Evolutionary conservation across 148 eudicot species (phyloP), one percentile per base, ranked within the genome.

Genomic region (Bassia scoparia): DNA sequence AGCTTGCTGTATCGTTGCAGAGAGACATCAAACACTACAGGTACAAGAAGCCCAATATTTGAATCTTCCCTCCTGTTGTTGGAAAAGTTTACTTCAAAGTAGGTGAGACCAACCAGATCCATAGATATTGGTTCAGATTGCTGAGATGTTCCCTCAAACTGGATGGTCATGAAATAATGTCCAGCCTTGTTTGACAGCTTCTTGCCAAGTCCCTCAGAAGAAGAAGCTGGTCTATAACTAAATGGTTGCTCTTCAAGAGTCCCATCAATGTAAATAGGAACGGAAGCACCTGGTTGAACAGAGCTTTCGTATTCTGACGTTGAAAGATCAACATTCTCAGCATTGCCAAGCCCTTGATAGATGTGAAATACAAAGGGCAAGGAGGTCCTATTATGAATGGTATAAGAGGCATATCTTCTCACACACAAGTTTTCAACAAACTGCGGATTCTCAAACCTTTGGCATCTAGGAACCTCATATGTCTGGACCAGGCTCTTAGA

Each of bases 71-170:
- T 81, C 70, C 61, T 79, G 56, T 70, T 86, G 72, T 88, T 87
- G 20, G 99, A 91, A 85, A 91, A 95, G 76, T 91, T 87, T 17
- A 87, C 92, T 81, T 88, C 93, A 78, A 95, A 89, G 77, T 84
- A 92, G 69, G 90, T 88, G 15, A 86, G 90, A 68, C 99, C 99
- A 56, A 90, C 99, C 78, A 91, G 90, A 85, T 95, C 99, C 91
- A 95, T 89, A 64, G 97, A 91, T 58, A 91, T 88, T 53, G 97
- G 97, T 74, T 81, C 77, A 33, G 99, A 92, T 65, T 87, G 85
- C 38, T 77, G 74, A 71, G 89, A 81, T 15, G 92, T 88, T 68
- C 97, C 99, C 76, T 95, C 97, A 78, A 95, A 85, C 70, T 87
- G 90, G 68, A 91, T 78, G 69, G 81, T 76, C 78, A 95, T 79